Percentiles rank a stretch among this genome's conserved stretches.
These are phyloP conservation scores for Sideroxylon spinosum DNA, from an alignment of 179 eudicot species.

Conservation along the genomic window DNA sequence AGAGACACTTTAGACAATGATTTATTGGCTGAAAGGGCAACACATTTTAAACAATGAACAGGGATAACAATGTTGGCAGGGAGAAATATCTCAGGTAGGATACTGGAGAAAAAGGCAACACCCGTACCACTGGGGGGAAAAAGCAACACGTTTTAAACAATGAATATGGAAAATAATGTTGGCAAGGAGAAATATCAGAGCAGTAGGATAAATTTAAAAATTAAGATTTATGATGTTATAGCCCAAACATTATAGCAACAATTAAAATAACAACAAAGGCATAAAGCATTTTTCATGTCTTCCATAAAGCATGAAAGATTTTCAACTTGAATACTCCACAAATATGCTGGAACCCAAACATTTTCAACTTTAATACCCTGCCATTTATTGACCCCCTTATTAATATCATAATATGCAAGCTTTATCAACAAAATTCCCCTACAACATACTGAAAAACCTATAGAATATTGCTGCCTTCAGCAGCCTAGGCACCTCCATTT, in stretches of 20 bases:
- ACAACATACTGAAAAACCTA: background rate
- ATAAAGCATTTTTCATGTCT: background rate
- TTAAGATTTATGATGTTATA: background rate
- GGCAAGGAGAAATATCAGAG: background rate
- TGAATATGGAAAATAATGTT: background rate
- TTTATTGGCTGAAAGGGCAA: background rate
- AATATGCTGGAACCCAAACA: background rate
- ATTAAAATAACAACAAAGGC: background rate
- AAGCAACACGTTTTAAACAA: background rate
- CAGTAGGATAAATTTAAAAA: background rate
- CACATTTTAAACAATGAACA: background rate
- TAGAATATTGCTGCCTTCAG: background rate
- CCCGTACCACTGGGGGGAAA: no score
- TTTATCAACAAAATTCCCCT: background rate
- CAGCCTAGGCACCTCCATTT: background rate
- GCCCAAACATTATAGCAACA: background rate
- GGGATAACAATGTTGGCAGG: background rate
- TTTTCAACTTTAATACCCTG: no score
- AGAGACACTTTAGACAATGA: background rate
- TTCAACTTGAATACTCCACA: background rate
- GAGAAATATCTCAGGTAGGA: constrained; percentile 4
- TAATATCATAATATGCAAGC: background rate
- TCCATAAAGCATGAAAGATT: background rate
- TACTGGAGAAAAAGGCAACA: no score
- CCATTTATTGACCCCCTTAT: no score